A percentile compares a stretch with the other conserved stretches of the same genome.
Conservation (phyloP, 495 filamentous ascomycete genomes). For the Bacidia gigantensis region DNA sequence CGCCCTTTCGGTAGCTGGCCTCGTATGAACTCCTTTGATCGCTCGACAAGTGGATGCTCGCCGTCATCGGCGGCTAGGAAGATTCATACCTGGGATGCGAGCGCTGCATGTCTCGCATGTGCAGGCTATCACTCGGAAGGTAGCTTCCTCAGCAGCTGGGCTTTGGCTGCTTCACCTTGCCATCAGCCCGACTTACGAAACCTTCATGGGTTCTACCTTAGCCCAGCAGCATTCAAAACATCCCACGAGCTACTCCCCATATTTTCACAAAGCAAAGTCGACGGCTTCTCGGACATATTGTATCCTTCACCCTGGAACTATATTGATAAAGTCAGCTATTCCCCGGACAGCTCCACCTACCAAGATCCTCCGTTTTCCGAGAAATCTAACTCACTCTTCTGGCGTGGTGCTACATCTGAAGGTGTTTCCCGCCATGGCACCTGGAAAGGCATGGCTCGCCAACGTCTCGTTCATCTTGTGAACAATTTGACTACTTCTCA, state of each 20-base stretch:
- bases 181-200: constrained; percentile 67
- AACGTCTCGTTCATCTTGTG: constrained; percentile 40
- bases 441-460: constrained; percentile 46
- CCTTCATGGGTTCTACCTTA: constrained; percentile 58
- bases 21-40: constrained; percentile 31
- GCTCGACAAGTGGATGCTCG: constrained; percentile 39
- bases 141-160: constrained; percentile 52
- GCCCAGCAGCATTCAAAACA: constrained; percentile 45
- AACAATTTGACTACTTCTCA: constrained; percentile 39
- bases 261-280: constrained; percentile 59
- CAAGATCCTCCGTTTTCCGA: constrained; percentile 29
- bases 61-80: constrained; percentile 43
- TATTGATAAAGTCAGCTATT: constrained; percentile 34
- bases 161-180: constrained; percentile 50
- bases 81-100: constrained; percentile 36
- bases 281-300: constrained; percentile 37
- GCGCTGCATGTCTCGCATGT: constrained; percentile 48
- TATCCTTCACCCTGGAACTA: constrained; percentile 39
- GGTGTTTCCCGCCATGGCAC: constrained; percentile 36
- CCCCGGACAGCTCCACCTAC: constrained; percentile 17
- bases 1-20: constrained; percentile 37
- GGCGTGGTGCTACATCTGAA: constrained; percentile 43
- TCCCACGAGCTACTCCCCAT: constrained; percentile 53
- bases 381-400: constrained; percentile 36
- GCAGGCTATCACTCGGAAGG: constrained; percentile 51